Evolutionary conservation across 2,329 filamentous ascomycete species (phyloP).

Genomic region (Aureobasidium mangrovei): DNA sequence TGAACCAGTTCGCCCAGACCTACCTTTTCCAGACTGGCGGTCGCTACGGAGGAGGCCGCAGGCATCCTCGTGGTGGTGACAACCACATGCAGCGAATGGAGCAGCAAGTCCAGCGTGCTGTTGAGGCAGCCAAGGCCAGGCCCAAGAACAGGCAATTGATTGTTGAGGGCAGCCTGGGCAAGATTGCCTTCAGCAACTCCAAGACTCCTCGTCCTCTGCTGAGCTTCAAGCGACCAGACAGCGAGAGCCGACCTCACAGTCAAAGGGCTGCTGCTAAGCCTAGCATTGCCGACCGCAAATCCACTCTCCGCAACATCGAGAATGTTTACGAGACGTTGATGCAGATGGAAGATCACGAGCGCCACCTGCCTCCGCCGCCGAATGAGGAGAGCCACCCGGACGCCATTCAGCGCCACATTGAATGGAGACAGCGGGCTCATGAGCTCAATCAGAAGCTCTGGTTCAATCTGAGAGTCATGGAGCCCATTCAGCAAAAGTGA

Average conservation of each 20-base stretch:
- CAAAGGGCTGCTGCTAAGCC: constrained; percentile 37
- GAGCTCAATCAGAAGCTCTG: constrained; percentile 74
- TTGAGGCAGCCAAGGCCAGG: constrained; percentile 93
- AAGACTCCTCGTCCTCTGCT: constrained; percentile 93
- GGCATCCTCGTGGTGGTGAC: constrained; percentile 75
- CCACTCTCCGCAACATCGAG: constrained; percentile 78
- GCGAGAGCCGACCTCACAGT: constrained; percentile 48
- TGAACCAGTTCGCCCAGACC: constrained; percentile 95
- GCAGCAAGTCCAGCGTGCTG: constrained; percentile 93
- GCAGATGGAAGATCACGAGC: constrained; percentile 88
- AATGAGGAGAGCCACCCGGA: constrained; percentile 57
- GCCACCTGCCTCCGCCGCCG: constrained; percentile 62
- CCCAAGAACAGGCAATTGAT: constrained; percentile 97
- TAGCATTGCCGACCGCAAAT: constrained; percentile 65
- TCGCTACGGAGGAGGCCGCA: constrained; percentile 59
- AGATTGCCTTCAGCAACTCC: constrained; percentile 98
- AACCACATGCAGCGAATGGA: constrained; percentile 99
- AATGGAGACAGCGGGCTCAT: constrained; percentile 66
- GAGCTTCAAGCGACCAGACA: constrained; percentile 84
- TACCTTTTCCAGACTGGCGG: constrained; percentile 93
- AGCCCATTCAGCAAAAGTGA: constrained; percentile 61
- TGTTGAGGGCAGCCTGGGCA: constrained; percentile 90
- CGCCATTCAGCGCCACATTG: constrained; percentile 62
- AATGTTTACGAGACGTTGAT: constrained; percentile 80
- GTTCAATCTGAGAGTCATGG: constrained; percentile 82